phyloP scores from a whole-genome alignment of 2,329 filamentous ascomycete genomes.

The Chaetomium strumarium region DNA sequence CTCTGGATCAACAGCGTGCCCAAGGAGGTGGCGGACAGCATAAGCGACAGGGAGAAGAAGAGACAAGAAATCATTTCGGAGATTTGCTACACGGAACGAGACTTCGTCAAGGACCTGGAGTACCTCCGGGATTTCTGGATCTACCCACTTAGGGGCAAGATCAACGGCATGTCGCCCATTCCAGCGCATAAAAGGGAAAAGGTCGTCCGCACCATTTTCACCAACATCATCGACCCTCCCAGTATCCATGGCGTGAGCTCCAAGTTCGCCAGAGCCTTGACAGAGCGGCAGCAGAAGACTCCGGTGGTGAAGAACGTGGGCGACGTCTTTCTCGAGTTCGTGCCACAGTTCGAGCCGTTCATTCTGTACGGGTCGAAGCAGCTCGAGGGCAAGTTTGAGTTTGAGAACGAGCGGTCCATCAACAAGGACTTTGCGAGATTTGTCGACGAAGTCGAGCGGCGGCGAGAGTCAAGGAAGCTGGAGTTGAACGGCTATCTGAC shows the following conservation, averaged over 20 bases:
- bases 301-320: slow-evolving; percentile 85
- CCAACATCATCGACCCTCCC: slow-evolving; percentile 79
- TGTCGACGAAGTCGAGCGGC: slow-evolving; percentile 90
- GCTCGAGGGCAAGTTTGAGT: slow-evolving; percentile 94
- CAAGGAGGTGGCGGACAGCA: slow-evolving; percentile 85
- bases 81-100: slow-evolving; percentile 95
- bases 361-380: slow-evolving; percentile 95
- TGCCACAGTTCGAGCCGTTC: slow-evolving; percentile 89
- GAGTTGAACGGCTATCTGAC: slow-evolving; percentile 97
- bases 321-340: slow-evolving; percentile 89
- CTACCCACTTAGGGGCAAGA: slow-evolving; percentile 73
- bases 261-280: slow-evolving; percentile 79
- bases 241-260: slow-evolving; percentile 87
- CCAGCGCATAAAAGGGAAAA: slow-evolving; percentile 81
- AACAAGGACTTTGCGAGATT: slow-evolving; percentile 85
- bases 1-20: slow-evolving; percentile 99
- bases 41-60: slow-evolving; percentile 91
- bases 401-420: slow-evolving; percentile 86
- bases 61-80: slow-evolving; percentile 97
- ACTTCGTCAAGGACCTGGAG: slow-evolving; percentile 98
- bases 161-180: slow-evolving; percentile 62
- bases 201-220: slow-evolving; percentile 91
- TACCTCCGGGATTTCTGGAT: slow-evolving; percentile 99
- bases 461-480: slow-evolving; percentile 93
- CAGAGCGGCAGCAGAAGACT: slow-evolving; percentile 81